A percentile compares a stretch with the other conserved stretches of the same genome.
Evolutionary conservation across 106 monocot genomes (phyloP).

Genomic region (Dioscorea alata): DNA sequence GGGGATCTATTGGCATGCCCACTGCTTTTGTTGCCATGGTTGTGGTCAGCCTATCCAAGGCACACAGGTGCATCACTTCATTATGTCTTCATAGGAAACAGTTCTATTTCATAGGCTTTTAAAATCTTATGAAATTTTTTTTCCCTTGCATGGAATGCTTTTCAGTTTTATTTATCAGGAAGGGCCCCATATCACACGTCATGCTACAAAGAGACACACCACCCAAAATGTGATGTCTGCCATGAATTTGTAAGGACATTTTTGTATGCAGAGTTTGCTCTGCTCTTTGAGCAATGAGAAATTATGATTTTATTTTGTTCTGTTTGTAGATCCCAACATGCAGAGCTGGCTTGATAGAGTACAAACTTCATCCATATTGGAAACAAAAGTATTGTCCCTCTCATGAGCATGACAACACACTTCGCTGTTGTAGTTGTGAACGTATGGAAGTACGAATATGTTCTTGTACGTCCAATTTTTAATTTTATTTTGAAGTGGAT

Average conservation of each 20-base stretch:
- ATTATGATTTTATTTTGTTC: no score
- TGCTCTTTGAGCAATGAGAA: no score
- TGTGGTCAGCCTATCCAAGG: constrained; percentile 67
- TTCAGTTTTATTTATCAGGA: constrained; percentile 89
- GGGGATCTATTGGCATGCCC: constrained; percentile 90
- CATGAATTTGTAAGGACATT: constrained; percentile 71
- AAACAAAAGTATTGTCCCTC: constrained; percentile 94
- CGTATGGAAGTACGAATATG: constrained; percentile 64
- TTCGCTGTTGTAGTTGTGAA: constrained; percentile 94
- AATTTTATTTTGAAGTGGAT: no score
- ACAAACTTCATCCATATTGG: constrained; percentile 96
- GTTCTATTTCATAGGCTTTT: no score
- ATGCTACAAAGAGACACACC: constrained; percentile 87
- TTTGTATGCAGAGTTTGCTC: neutral
- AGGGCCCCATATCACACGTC: constrained; percentile 70
- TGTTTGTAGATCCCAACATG: constrained; percentile 79
- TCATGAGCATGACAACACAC: constrained; percentile 84
- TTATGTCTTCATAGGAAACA: neutral
- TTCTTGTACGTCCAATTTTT: no score
- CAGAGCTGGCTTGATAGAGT: constrained; percentile 80
- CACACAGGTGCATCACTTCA: constrained; percentile 49
- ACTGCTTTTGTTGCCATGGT: constrained; percentile 74
- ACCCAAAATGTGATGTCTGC: constrained; percentile 97
- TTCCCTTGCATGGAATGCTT: neutral
- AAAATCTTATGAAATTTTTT: no score